Base-by-base conservation (phyloP, 1,284 basidiomycete species). In the Anthracocystis walkeri region DNA sequence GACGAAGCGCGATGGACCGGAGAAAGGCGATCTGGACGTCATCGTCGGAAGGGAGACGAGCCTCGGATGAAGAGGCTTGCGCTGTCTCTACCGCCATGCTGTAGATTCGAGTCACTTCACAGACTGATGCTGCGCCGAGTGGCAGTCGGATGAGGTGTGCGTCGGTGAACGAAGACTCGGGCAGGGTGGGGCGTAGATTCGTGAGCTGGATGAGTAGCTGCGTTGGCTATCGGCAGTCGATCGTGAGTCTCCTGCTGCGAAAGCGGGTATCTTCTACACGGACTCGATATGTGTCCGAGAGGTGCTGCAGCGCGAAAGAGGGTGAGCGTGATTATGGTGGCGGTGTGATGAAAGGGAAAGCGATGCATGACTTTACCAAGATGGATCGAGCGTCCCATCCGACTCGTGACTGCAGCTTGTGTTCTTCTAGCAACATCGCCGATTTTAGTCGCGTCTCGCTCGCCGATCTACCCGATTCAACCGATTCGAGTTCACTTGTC, bases 11-110 rank as follows among this genome's bases (percentile, higher is more conserved):
- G 40, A 83, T 67, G 46, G 73, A 66, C 27, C 77, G 75, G 20
- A 83, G 62, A 33, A 83, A 77, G n/a, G 81, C 67, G 51, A 69
- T 70, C 42, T 78, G 74, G 8, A 77, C 60, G 20, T 63, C 59
- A 53, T 77, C 63, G 35, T 77, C 75, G 29, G 55, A 45, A 3
- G 70, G 69, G 20, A 73, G 56, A 14, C 35, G 52, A n/a, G 66
- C 55, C 8, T 33, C 50, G 1, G 64, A 72, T 2, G 57, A 45
- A 18, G 60, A 63, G n/a, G 60, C 57, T 8, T 50, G 45, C 14
- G 53, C 33, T 23, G 44, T 51, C 2, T 58, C 64, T 27, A 49
- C 41, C 6, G 57, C 49, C 69, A 72, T 72, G 40, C 6, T 51
- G 55, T 31, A 0, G n/a, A 49, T 20, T 4, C 3, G 31, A 20